Conservation (phyloP, 1,139 yeast genomes). For the Hansenula sp. region DNA sequence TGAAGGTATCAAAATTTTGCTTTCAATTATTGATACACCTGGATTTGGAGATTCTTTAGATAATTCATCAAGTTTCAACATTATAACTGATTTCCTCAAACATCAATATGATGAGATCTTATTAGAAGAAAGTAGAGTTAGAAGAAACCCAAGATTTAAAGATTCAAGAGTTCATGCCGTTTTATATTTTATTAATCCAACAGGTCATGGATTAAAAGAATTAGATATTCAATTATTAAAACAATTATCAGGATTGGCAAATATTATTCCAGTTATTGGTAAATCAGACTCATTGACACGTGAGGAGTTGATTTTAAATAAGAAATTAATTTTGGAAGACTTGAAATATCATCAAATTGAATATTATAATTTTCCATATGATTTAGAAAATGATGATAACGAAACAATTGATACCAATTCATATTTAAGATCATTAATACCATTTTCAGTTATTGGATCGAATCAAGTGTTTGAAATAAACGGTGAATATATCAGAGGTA, state of each 20-base stretch:
- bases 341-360: conserved; percentile 77
- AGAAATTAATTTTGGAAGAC: conserved; percentile 62
- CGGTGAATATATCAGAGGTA: conserved; percentile 66
- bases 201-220: conserved; percentile 77
- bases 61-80: conserved; percentile 54
- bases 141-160: conserved; percentile 78
- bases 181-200: conserved; percentile 65
- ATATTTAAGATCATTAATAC: conserved; percentile 68
- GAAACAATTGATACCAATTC: conserved; percentile 82
- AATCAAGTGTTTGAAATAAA: conserved; percentile 54
- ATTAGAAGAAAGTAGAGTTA: conserved; percentile 86
- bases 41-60: conserved; percentile 76
- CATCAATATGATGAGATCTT: conserved; percentile 86
- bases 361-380: conserved; percentile 74
- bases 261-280: conserved; percentile 82
- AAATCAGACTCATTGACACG: conserved; percentile 86
- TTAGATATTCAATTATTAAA: conserved; percentile 76
- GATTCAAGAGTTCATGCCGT: conserved; percentile 77
- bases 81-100: conserved; percentile 66
- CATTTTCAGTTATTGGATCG: conserved; percentile 87
- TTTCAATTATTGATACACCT: conserved; percentile 73
- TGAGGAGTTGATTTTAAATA: conserved; percentile 65
- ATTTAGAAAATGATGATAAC: conserved; percentile 56
- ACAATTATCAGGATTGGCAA: conserved; percentile 73
- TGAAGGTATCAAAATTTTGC: conserved; percentile 65